Base-by-base conservation (phyloP, 257 asterid genomes). In the Capsicum rhomboideum region DNA sequence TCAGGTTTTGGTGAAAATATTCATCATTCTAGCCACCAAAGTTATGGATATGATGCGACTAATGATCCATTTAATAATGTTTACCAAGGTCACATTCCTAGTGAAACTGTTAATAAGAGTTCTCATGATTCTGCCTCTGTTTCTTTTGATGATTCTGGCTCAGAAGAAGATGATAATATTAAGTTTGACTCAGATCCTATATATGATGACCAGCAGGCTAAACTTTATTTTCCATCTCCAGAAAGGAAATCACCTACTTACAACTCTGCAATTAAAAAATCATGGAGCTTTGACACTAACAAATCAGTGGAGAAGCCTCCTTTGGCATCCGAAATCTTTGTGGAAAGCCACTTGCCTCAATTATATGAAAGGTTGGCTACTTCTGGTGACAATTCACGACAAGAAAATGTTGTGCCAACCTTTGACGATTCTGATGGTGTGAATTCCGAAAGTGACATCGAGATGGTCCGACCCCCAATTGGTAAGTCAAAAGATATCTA, bases 371-470 rank as follows among this genome's bases (percentile, higher is more conserved):
- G 79, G 28, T 63, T 83, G 80, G 78, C 40, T 63, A 49, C 87
- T 54, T 29, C 89, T 17, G 81, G 18, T 66, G 86, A 88, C 85
- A 85, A 83, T 80, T 58, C 92, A 34, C 89, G 85, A 79, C 84
- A 69, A 78, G 91, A 89, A 86, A 72, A 77, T 81, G 79, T 61
- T 52, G 89, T 84, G 86, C 88, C 82, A 79, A 86, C 85, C 10
- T 96, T 89, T 87, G 99, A 94, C 89, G 94, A 92, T 83, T 90
- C 97, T 26, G 93, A 92, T 80, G 91, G 91, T 59, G 75, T 82
- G 82, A 68, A 72, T 88, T 93, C 94, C 44, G 95, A 92, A 74
- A 89, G 86, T 86, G 98, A 93, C 72, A 88, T 71, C 50, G 92
- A 88, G 49, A 82, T 78, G 83, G 89, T 64, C 42, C 80, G 20